These are phyloP conservation scores for Trypanosoma theileri DNA, from an alignment of 208 protist genomes.

Conservation along the genomic window DNA sequence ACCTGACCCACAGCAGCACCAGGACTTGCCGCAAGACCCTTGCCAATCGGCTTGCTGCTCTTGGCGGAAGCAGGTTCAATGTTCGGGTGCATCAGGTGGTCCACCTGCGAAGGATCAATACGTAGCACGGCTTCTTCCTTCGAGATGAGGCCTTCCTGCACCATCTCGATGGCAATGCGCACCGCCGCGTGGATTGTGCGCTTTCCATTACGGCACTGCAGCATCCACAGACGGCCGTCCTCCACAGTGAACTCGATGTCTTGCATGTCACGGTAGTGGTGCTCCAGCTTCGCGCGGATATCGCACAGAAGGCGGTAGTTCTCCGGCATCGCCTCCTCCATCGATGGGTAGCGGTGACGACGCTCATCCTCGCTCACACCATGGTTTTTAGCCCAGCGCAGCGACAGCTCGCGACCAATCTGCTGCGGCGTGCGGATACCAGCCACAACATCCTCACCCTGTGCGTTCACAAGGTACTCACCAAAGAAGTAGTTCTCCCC, in stretches of 20 bases:
- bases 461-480: constrained; percentile 95
- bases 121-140: constrained; percentile 89
- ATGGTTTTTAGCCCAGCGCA: constrained; percentile 75
- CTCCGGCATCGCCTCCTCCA: constrained; percentile 88
- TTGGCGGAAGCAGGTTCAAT: constrained; percentile 68
- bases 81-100: constrained; percentile 89
- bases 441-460: constrained; percentile 96
- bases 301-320: constrained; percentile 85
- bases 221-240: constrained; percentile 92
- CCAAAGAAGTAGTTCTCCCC: constrained; percentile 94
- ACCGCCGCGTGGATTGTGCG: constrained; percentile 90
- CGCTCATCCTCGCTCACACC: constrained; percentile 68
- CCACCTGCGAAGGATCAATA: constrained; percentile 80
- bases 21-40: constrained; percentile 92
- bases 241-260: constrained; percentile 97
- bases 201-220: constrained; percentile 95
- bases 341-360: constrained; percentile 55
- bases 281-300: constrained; percentile 80
- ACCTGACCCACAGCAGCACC: constrained; percentile 90
- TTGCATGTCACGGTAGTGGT: constrained; percentile 95
- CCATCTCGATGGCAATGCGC: constrained; percentile 90
- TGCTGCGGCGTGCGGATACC: constrained; percentile 94
- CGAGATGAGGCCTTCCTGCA: constrained; percentile 88
- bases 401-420: constrained; percentile 59
- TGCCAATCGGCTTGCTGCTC: constrained; percentile 68